A percentile compares a stretch with the other conserved stretches of the same genome.
Evolutionary conservation across 2,329 filamentous ascomycete species (phyloP).

Genomic region (Monosporascus cannonballus): DNA sequence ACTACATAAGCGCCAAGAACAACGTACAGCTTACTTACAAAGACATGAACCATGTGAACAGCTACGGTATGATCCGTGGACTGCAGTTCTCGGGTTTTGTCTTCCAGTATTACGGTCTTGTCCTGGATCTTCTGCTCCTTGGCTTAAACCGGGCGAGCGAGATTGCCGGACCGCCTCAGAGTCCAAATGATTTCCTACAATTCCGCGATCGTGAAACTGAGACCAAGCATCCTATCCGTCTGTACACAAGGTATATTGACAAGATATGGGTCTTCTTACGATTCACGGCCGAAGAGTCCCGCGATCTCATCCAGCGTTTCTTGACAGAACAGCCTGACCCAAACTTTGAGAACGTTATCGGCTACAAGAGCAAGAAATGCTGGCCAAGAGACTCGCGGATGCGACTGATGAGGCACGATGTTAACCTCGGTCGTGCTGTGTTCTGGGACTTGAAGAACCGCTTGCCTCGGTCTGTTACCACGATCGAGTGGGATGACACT

Average conservation of each 20-base stretch:
- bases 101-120: constrained; percentile 96
- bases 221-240: constrained; percentile 84
- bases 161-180: constrained; percentile 88
- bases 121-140: constrained; percentile 86
- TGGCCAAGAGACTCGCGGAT: constrained; percentile 97
- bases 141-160: constrained; percentile 96
- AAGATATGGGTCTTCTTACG: constrained; percentile 97
- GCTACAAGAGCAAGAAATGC: constrained; percentile 98
- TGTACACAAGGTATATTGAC: constrained; percentile 98
- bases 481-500: constrained; percentile 98
- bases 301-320: constrained; percentile 95
- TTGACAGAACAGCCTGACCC: constrained; percentile 96
- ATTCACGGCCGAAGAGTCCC: constrained; percentile 88
- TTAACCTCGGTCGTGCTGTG: constrained; percentile 92
- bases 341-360: constrained; percentile 98
- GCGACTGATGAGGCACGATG: constrained; percentile 97
- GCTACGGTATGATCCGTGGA: constrained; percentile 96
- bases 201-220: constrained; percentile 93
- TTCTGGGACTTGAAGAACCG: constrained; percentile 99
- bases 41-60: constrained; percentile 99
- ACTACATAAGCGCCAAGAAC: constrained; percentile 99
- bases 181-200: constrained; percentile 94
- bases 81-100: constrained; percentile 98
- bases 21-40: constrained; percentile 99
- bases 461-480: constrained; percentile 87